Base-by-base conservation (phyloP, 179 eudicot genomes). In the Beta macrorhiza region DNA sequence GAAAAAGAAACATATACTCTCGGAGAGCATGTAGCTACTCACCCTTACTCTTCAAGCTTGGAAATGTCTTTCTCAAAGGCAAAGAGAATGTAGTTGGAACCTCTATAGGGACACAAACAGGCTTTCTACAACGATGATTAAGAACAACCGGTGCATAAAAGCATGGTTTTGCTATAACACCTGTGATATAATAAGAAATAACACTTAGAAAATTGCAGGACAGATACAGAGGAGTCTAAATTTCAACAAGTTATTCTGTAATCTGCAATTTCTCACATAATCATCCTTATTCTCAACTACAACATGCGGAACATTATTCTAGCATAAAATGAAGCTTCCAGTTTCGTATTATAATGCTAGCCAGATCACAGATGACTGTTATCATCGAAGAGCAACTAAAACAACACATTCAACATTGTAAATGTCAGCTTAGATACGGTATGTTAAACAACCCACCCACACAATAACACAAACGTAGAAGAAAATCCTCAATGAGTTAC, bases 11-110 rank as follows among this genome's bases (percentile, higher is more conserved):
- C 63, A 58, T 11, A 9, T 12, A 53, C 13, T 29, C 2, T 29
- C 6, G 32, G 5, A 1, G 53, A 58, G 53, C 37, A 55, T 0
- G 56, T 15, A 57, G 53, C 22, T 22, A 4, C 56, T 68, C 51
- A 25, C 80, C 71, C n/a, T 67, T 81, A 69, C 14, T 76, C 67
- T 47, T 68, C 63, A 69, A 47, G 17, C 52, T 68, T 68, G 76
- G 14, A n/a, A 69, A 69, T 10, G 7, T n/a, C 11, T 59, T 65
- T 70, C 65, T 74, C 57, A 52, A 19, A 59, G 49, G 83, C 12
- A 45, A 25, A 42, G 75, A 56, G 4, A 74, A 20, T 11, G 65
- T 25, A 8, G 55, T 8, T 2, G 79, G 32, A 67, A 44, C 53
- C 2, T 75, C 72, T 22, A 47, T 0, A 56, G 19, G 62, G 68